Percentiles rank a stretch among this genome's conserved stretches.
phyloP scores from a whole-genome alignment of 1,139 yeast genomes.

The Geotrichum cucujoidarum region DNA sequence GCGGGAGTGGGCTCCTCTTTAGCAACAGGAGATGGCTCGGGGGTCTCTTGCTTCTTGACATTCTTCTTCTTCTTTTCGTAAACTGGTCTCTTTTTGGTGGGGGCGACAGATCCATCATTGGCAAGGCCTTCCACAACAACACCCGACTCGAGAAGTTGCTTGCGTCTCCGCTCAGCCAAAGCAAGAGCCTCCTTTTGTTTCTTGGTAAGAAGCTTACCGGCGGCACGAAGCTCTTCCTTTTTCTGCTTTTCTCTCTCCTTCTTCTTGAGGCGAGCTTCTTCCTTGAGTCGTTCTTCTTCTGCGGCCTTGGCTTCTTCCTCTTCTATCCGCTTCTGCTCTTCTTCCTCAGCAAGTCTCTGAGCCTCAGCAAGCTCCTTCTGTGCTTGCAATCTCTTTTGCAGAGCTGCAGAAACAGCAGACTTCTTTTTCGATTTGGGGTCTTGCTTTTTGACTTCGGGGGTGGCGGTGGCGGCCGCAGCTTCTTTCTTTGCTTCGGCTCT shows the following conservation, averaged over 20 bases:
- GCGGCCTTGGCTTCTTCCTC: slow-evolving; percentile 51
- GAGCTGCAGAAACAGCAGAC: slow-evolving; percentile 39
- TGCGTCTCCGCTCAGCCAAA: slow-evolving; percentile 81
- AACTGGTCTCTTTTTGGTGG: slow-evolving; percentile 66
- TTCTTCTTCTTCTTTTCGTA: slow-evolving; percentile 69
- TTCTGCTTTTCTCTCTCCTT: slow-evolving; percentile 70
- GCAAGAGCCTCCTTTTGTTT: slow-evolving; percentile 94
- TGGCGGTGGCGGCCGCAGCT: slow-evolving; percentile 37
- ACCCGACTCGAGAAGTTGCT: slow-evolving; percentile 72
- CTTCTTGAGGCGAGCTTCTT: slow-evolving; percentile 61
- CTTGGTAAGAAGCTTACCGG: slow-evolving; percentile 76
- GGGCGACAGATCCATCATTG: slow-evolving; percentile 29
- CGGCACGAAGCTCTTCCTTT: slow-evolving; percentile 88
- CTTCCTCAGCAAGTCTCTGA: slow-evolving; percentile 57
- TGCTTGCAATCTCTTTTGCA: slow-evolving; percentile 74
- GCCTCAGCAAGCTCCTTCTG: slow-evolving; percentile 80
- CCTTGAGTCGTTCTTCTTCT: slow-evolving; percentile 61
- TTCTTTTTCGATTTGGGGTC: slow-evolving; percentile 37
- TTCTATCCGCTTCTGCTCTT: slow-evolving; percentile 50
- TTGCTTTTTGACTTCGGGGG: slow-evolving; percentile 31
- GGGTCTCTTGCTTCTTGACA: slow-evolving; percentile 29
- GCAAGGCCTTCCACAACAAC: slow-evolving; percentile 69
- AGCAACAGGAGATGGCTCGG: slow-evolving; percentile 34
- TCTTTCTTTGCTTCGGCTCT: slow-evolving; percentile 34
- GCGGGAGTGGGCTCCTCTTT: slow-evolving; percentile 34